Evolutionary conservation across 2,329 filamentous ascomycete species (phyloP), one percentile per base, ranked within the genome.

Genomic region (Nemania abortiva): DNA sequence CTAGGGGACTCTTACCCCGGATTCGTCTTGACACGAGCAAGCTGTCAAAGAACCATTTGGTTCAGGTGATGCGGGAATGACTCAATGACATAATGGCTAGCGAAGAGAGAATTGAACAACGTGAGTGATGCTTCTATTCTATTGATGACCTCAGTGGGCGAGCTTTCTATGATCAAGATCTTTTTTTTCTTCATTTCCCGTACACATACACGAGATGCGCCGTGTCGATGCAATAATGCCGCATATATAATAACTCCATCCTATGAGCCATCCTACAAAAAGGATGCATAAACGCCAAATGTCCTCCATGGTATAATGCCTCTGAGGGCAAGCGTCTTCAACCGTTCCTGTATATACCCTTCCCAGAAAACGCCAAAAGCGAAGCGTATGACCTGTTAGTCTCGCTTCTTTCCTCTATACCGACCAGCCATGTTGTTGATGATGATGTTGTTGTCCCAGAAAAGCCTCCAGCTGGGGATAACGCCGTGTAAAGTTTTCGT

Each of bases 381-480:
- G 59, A 55, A 65, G 11, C 37, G 24, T 27, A 27, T 27, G 66
- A 62, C 66, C 56, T 65, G 37, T 34, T 29, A 65, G 39, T 54
- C 50, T 68, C 58, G 54, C 55, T 66, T 27, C 34, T 24, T 39
- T 69, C 65, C 37, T 69, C 65, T 71, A 73, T 66, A 65, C 68
- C 66, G 57, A 73, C 71, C 61, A 73, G 55, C 52, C 72, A 15
- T 58, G 24, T 27, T 27, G 24, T 27, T 27, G 24, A 2, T 27
- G 24, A 27, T 27, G 24, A 27, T 27, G 24, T 5, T 27, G 24
- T 27, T 27, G 57, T 47, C 59, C 65, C 39, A 57, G 60, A 56
- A 15, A 72, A 56, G 34, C 64, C 50, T 66, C 66, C 47, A 78
- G 68, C 54, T 76, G 74, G 47, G 75, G 74, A 70, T 77, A 78